Evolutionary conservation across 176 grass and related monocot genomes (phyloP), one percentile per base, ranked within the genome.

Genomic region (Carex cristatella): DNA sequence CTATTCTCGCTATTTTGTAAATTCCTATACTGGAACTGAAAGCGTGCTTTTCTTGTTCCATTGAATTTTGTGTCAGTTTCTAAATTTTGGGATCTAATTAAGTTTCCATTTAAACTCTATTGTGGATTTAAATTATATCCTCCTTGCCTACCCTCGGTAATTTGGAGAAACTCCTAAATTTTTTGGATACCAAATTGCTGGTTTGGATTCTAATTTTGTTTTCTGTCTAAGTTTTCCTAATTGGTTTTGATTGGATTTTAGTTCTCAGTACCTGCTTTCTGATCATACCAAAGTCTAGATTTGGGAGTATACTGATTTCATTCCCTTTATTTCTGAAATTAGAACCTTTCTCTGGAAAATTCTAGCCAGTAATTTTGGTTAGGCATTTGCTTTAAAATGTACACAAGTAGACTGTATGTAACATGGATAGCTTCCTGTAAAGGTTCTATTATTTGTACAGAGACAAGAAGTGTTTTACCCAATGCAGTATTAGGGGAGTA

Each of bases 351-450:
- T 58, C 28, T 58, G 10, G 13, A 53, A 8, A 57, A 58, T 9
- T 51, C 4, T 31, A 56, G 51, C 51, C 49, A 78, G 51, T 33
- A 33, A 57, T 32, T 57, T 78, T 78, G 23, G 11, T 78, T 56
- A 57, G 51, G 48, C 28, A 35, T 79, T 58, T 79, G 14, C 51
- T 79, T 58, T 28, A 56, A 57, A 78, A 78, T 77, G 72, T 31
- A 30, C 48, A 31, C 49, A 31, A 57, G 51, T 78, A 5, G 48
- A 48, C 23, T 13, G 4, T 33, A 78, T 78, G 73, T 78, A 56
- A 78, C 72, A 55, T 78, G 73, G 49, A 78, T 51, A 78, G 49
- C 73, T 78, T 78, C 73, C 49, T 57, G 49, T 57, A 78, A 78
- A 56, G 19, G 73, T 55, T 31, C 73, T 73, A 73, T 48, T 73